A percentile compares a stretch with the other conserved stretches of the same genome.
phyloP scores from a whole-genome alignment of 2,329 filamentous ascomycete species.

The Cytospora chrysosperma region DNA sequence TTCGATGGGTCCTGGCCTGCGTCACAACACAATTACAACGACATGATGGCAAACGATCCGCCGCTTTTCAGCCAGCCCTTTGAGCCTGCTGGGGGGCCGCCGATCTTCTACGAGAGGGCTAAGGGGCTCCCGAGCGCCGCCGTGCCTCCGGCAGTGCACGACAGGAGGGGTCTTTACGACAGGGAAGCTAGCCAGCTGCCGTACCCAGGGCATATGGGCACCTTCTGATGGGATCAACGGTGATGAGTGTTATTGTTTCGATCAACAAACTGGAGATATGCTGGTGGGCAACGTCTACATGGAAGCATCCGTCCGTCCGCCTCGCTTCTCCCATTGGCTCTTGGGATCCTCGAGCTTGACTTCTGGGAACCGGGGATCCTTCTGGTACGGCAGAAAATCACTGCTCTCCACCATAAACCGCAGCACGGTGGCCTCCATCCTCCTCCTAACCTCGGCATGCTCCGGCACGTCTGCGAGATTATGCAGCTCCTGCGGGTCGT shows the following conservation, averaged over 20 bases:
- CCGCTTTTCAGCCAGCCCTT: not conserved
- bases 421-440: slow-evolving; percentile 5
- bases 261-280: not conserved
- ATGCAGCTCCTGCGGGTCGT: slow-evolving; percentile 38
- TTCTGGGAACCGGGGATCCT: slow-evolving; percentile 1
- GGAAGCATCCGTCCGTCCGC: not conserved
- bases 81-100: not conserved
- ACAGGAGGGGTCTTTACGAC: not conserved
- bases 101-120: slow-evolving; percentile 5
- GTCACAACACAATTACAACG: not conserved
- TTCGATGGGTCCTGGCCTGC: not conserved
- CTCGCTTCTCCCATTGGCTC: slow-evolving; percentile 15
- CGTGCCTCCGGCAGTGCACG: not conserved
- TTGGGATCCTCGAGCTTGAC: not conserved
- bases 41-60: not conserved
- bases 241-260: not conserved
- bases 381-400: not conserved
- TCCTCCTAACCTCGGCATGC: slow-evolving; percentile 15
- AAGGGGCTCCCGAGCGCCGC: not conserved
- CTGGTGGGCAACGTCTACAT: not conserved
- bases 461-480: slow-evolving; percentile 34
- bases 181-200: not conserved
- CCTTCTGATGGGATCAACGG: not conserved
- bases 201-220: not conserved
- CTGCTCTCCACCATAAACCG: slow-evolving; percentile 5